Conservation (phyloP, 1,284 basidiomycete species). For the Paramarasmius palmivorus region DNA sequence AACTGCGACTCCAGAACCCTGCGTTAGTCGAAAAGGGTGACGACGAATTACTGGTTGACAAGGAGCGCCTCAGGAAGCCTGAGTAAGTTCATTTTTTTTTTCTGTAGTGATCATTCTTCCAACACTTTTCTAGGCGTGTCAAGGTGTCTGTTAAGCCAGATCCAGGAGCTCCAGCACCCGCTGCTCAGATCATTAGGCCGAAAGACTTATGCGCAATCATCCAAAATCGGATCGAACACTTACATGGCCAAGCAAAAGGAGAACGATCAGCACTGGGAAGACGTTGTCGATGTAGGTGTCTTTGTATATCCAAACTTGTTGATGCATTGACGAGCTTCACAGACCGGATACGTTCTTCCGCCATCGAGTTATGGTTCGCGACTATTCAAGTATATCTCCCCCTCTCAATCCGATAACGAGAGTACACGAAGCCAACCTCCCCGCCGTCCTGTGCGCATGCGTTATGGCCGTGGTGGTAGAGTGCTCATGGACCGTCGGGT, state of each 20-base stretch:
- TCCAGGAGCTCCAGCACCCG: constrained; percentile 42
- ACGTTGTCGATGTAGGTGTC: constrained; percentile 71
- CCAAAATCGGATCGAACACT: constrained; percentile 66
- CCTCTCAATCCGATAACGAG: constrained; percentile 26
- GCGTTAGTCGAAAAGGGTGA: constrained; percentile 71
- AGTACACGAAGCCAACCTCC: constrained; percentile 32
- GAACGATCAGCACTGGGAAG: constrained; percentile 83
- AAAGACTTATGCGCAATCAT: constrained; percentile 68
- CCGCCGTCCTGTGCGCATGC: constrained; percentile 63
- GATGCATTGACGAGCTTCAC: constrained; percentile 11
- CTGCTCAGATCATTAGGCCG: constrained; percentile 48
- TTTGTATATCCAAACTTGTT: not conserved
- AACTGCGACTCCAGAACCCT: constrained; percentile 81
- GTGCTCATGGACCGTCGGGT: constrained; percentile 76
- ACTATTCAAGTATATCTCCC: constrained; percentile 63
- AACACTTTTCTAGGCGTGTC: constrained; percentile 31
- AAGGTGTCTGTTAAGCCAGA: constrained; percentile 49
- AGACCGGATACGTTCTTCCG: constrained; percentile 66
- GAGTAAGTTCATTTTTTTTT: constrained; percentile 30
- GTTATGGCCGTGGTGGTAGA: constrained; percentile 81
- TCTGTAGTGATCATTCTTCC: constrained; percentile 11
- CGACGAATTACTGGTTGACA: constrained; percentile 81
- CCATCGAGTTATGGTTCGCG: constrained; percentile 50
- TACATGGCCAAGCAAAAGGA: constrained; percentile 71
- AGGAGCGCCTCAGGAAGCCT: constrained; percentile 67